Conservation (phyloP, 2,329 filamentous ascomycete genomes). For the Aureobasidium sp. region DNA sequence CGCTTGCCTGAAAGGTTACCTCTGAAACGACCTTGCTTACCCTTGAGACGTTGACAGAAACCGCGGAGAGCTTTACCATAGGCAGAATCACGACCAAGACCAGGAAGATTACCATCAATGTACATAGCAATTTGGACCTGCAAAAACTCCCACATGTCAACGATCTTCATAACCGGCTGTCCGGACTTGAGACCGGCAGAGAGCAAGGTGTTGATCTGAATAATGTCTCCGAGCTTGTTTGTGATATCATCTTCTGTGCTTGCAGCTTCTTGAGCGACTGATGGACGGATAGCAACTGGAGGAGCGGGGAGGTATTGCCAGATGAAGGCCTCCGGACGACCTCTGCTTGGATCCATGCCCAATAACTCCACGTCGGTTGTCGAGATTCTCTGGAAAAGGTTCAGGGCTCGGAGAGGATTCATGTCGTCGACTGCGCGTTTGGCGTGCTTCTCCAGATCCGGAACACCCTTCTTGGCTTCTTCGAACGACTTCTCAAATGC, state of each 20-base stretch:
- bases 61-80: conserved; percentile 85
- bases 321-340: conserved; percentile 92
- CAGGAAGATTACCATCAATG: conserved; percentile 93
- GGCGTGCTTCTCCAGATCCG: conserved; percentile 82
- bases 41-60: conserved; percentile 91
- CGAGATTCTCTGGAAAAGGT: conserved; percentile 83
- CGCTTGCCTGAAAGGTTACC: conserved; percentile 96
- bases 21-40: conserved; percentile 94
- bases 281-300: conserved; percentile 88
- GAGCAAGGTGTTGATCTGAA: conserved; percentile 84
- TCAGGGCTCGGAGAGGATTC: conserved; percentile 80
- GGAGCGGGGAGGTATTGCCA: conserved; percentile 96
- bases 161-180: conserved; percentile 77
- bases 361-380: conserved; percentile 84
- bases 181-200: conserved; percentile 76
- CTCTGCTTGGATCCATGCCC: conserved; percentile 69
- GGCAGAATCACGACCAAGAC: conserved; percentile 72
- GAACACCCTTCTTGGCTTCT: conserved; percentile 67
- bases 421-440: conserved; percentile 92
- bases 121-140: conserved; percentile 96
- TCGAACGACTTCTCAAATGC: conserved; percentile 81
- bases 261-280: conserved; percentile 84
- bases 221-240: conserved; percentile 92
- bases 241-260: conserved; percentile 97
- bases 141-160: conserved; percentile 98